Evolutionary conservation across 1,139 yeast genomes (phyloP).

Genomic region (Sugiyamaella pinicola): DNA sequence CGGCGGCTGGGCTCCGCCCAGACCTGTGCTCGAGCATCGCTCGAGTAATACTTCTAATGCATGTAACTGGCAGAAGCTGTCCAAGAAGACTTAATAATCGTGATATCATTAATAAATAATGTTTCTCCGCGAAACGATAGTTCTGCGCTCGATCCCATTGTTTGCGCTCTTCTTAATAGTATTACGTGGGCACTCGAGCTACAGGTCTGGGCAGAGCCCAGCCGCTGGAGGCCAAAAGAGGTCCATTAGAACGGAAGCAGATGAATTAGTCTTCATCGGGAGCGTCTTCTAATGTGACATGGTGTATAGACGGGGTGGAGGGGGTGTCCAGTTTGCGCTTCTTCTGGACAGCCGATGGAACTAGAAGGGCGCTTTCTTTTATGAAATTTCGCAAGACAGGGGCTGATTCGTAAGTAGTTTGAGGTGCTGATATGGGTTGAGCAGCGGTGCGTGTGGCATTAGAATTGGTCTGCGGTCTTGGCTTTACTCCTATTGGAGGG

Average conservation of each 20-base stretch:
- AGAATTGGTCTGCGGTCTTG: constrained; percentile 2
- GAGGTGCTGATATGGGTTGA: constrained; percentile 21
- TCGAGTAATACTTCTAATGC: background rate
- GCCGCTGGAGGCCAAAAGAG: constrained; percentile 5
- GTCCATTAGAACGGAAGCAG: too few species aligned
- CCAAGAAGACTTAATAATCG: too few species aligned
- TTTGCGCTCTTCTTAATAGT: too few species aligned
- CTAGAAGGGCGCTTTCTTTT: constrained; percentile 31
- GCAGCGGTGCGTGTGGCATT: constrained; percentile 17
- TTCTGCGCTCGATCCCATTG: too few species aligned
- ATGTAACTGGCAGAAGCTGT: too few species aligned
- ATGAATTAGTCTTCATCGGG: background rate
- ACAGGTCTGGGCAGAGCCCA: constrained; percentile 10
- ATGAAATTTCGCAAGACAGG: constrained; percentile 34
- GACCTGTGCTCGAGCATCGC: background rate
- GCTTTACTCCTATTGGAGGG: constrained; percentile 18
- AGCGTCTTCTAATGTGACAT: constrained; percentile 5
- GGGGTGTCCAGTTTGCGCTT: constrained; percentile 23
- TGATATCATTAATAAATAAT: background rate
- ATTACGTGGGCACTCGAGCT: too few species aligned
- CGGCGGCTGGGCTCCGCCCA: background rate
- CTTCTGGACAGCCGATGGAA: constrained; percentile 32
- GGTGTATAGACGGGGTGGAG: background rate
- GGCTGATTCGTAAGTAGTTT: constrained; percentile 34
- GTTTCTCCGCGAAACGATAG: background rate